Evolutionary conservation across 805 yeast genomes (phyloP).

Genomic region (Kodamaea hsintzibuensis): DNA sequence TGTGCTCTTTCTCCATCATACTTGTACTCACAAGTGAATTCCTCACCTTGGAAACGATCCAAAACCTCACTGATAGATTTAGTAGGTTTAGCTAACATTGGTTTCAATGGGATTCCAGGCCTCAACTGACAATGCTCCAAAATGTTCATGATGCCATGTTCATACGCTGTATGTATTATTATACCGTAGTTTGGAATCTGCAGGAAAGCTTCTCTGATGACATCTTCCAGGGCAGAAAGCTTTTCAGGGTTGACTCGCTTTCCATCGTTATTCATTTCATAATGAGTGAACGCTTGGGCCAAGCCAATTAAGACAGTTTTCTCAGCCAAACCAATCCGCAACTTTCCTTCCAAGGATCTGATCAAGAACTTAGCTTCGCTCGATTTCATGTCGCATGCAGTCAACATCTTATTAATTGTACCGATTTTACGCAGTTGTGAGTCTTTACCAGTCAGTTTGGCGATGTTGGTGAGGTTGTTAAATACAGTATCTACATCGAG

Average conservation of each 20-base stretch:
- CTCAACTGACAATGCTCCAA: conserved; percentile 69
- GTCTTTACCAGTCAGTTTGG: conserved; percentile 73
- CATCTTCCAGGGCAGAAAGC: conserved; percentile 68
- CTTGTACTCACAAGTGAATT: conserved; percentile 93
- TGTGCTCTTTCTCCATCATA: conserved; percentile 99
- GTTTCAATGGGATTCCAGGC: conserved; percentile 94
- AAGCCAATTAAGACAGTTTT: conserved; percentile 83
- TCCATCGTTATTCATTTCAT: conserved; percentile 43
- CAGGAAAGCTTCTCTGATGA: conserved; percentile 81
- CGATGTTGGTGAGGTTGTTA: conserved; percentile 70
- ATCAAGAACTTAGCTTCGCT: conserved; percentile 86
- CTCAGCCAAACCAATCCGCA: conserved; percentile 92
- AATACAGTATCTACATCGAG: conserved; percentile 75
- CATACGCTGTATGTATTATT: conserved; percentile 63
- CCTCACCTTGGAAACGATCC: conserved; percentile 80
- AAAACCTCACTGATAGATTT: conserved; percentile 89
- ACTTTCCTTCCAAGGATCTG: conserved; percentile 87
- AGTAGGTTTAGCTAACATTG: conserved; percentile 98
- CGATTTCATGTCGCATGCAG: conserved; percentile 72
- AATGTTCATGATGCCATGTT: conserved; percentile 67
- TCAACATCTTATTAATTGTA: conserved; percentile 77
- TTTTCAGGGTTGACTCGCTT: conserved; percentile 39
- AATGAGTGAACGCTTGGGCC: conserved; percentile 75
- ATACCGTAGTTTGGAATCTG: conserved; percentile 89
- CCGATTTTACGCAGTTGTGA: conserved; percentile 79